Conservation (phyloP, 1,139 yeast genomes). For the Wickerhamomyces sp. region DNA sequence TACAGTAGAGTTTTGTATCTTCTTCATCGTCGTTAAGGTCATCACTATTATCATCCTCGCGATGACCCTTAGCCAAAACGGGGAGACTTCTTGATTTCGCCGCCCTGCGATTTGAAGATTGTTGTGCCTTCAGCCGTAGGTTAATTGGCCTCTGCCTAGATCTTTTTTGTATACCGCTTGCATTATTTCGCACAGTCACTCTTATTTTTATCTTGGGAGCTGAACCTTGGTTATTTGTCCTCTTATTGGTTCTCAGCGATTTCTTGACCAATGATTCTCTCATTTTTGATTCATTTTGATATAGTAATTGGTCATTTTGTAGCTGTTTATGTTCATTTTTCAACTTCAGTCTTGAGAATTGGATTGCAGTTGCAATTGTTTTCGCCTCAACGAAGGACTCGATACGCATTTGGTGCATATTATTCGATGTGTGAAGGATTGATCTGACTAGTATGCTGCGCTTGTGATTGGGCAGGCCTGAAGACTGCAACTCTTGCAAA, state of each 20-base stretch:
- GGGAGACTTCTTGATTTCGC: too few relatives aligned
- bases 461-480: not conserved
- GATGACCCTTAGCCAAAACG: not conserved
- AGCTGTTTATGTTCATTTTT: slow-evolving; percentile 19
- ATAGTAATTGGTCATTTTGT: slow-evolving; percentile 19
- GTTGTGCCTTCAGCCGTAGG: not conserved
- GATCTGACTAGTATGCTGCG: not conserved
- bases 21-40: slow-evolving; percentile 34
- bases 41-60: slow-evolving; percentile 7
- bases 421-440: not conserved
- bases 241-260: slow-evolving; percentile 17
- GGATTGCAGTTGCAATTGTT: slow-evolving; percentile 19
- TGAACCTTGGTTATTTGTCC: slow-evolving; percentile 6
- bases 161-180: not conserved
- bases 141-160: not conserved
- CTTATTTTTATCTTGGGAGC: slow-evolving; percentile 4
- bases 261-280: slow-evolving; percentile 11
- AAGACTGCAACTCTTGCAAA: slow-evolving; percentile 5
- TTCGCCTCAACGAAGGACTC: slow-evolving; percentile 21
- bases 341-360: slow-evolving; percentile 19
- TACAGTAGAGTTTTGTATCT: slow-evolving; percentile 53
- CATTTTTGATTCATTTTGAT: slow-evolving; percentile 19
- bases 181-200: slow-evolving; percentile 1
- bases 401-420: slow-evolving; percentile 8
- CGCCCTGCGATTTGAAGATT: not conserved